These are phyloP conservation scores for Ilex paraguariensis DNA, from an alignment of 305 asterid genomes.

Conservation along the genomic window DNA sequence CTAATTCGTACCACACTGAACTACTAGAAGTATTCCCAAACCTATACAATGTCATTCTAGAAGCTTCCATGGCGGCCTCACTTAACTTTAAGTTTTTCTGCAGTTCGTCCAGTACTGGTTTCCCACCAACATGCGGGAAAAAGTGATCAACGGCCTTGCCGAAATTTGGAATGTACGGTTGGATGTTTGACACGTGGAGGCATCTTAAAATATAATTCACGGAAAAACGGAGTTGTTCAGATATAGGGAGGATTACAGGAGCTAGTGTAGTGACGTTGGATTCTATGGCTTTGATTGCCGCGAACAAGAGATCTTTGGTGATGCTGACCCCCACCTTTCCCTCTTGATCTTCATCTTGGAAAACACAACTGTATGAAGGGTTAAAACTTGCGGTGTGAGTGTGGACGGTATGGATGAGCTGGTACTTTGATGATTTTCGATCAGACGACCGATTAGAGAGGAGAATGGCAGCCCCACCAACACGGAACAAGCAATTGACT, in stretches of 20 bases:
- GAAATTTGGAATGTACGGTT: slow-evolving; percentile 20
- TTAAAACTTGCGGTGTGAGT: slow-evolving; percentile 18
- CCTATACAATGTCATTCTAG: slow-evolving; percentile 35
- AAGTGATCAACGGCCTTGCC: slow-evolving; percentile 20
- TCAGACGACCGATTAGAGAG: slow-evolving; percentile 25
- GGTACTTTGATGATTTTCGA: slow-evolving; percentile 22
- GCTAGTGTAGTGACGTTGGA: slow-evolving; percentile 19
- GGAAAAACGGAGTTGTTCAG: slow-evolving; percentile 11
- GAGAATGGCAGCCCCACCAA: slow-evolving; percentile 28
- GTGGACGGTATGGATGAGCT: slow-evolving; percentile 23
- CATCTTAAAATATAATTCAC: background rate
- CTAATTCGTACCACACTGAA: slow-evolving; percentile 30
- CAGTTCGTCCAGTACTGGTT: slow-evolving; percentile 22
- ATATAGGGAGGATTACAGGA: slow-evolving; percentile 24
- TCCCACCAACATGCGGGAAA: slow-evolving; percentile 30
- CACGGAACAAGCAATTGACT: slow-evolving; percentile 19
- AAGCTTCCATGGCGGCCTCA: slow-evolving; percentile 26
- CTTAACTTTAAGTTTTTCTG: slow-evolving; percentile 25
- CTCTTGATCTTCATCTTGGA: slow-evolving; percentile 25
- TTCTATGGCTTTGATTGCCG: slow-evolving; percentile 18
- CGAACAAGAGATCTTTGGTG: slow-evolving; percentile 25
- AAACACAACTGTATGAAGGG: slow-evolving; percentile 16
- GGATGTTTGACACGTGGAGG: background rate
- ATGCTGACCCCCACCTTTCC: slow-evolving; percentile 23
- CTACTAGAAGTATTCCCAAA: slow-evolving; percentile 35